These are phyloP conservation scores for Phytophthora hibernalis DNA, from an alignment of 352 stramenopile genomes.

Conservation along the genomic window DNA sequence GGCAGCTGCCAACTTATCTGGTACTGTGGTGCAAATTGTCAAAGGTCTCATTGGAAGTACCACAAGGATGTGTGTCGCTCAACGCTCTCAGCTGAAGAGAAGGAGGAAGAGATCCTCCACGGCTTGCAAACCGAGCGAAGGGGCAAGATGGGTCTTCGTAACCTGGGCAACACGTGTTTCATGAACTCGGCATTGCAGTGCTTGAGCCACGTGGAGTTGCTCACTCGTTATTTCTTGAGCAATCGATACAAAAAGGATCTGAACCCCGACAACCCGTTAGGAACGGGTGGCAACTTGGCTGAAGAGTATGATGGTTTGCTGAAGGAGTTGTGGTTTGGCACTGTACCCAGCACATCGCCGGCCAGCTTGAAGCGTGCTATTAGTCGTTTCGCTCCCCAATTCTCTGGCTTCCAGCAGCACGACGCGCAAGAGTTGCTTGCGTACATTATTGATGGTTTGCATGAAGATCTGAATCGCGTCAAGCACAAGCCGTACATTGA, in stretches of 20 bases:
- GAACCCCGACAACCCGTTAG: constrained; percentile 96
- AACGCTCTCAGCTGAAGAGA: constrained; percentile 45
- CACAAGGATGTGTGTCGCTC: constrained; percentile 69
- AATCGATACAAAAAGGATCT: constrained; percentile 94
- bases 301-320: constrained; percentile 95
- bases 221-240: constrained; percentile 96
- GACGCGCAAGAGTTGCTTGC: constrained; percentile 95
- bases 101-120: constrained; percentile 52
- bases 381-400: constrained; percentile 94
- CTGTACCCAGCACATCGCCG: constrained; percentile 77
- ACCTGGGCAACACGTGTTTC: constrained; percentile 85
- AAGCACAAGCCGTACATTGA: constrained; percentile 89
- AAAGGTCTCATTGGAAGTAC: constrained; percentile 86
- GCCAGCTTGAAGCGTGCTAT: constrained; percentile 84
- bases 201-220: constrained; percentile 91
- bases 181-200: constrained; percentile 91
- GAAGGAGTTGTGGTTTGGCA: constrained; percentile 94
- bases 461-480: constrained; percentile 99
- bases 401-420: constrained; percentile 98
- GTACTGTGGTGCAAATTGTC: constrained; percentile 80
- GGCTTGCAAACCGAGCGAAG: constrained; percentile 58
- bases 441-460: constrained; percentile 97
- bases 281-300: constrained; percentile 94
- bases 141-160: constrained; percentile 81
- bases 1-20: constrained; percentile 77